These are phyloP conservation scores for Kuraishia piskuri DNA, from an alignment of 805 yeast species.

Conservation along the genomic window DNA sequence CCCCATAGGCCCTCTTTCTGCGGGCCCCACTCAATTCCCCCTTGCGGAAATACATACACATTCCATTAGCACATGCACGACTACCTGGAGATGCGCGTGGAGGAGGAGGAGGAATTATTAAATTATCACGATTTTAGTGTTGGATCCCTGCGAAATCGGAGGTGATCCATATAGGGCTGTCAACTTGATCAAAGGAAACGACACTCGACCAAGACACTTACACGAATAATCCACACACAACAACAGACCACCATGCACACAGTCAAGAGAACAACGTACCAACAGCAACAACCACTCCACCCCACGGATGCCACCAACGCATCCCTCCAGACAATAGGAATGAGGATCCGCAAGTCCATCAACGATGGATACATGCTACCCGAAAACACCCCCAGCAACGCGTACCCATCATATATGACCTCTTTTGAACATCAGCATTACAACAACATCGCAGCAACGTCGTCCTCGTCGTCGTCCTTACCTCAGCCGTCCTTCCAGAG, in stretches of 20 bases:
- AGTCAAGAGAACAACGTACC: not conserved
- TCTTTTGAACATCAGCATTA: constrained; percentile 13
- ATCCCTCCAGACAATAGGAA: constrained; percentile 49
- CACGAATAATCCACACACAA: not conserved
- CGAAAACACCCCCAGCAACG: not conserved
- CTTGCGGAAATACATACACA: not conserved
- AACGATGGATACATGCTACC: constrained; percentile 44
- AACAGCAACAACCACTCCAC: not conserved
- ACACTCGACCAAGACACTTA: no score
- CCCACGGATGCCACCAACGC: constrained; percentile 20
- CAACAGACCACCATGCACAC: not conserved
- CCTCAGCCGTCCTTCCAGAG: constrained; percentile 13
- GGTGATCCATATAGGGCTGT: no score
- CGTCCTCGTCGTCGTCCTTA: not conserved
- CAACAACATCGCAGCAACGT: constrained; percentile 1
- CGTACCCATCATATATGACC: constrained; percentile 2
- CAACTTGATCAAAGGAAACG: no score
- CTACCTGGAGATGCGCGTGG: not conserved
- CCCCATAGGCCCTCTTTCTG: no score
- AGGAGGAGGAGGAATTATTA: no score
- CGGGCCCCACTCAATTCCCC: no score
- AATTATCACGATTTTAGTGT: no score
- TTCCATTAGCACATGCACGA: not conserved
- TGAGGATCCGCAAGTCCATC: constrained; percentile 64
- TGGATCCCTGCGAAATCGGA: no score